phyloP scores from a whole-genome alignment of 2,329 filamentous ascomycete genomes.

The Penicillium sp. region DNA sequence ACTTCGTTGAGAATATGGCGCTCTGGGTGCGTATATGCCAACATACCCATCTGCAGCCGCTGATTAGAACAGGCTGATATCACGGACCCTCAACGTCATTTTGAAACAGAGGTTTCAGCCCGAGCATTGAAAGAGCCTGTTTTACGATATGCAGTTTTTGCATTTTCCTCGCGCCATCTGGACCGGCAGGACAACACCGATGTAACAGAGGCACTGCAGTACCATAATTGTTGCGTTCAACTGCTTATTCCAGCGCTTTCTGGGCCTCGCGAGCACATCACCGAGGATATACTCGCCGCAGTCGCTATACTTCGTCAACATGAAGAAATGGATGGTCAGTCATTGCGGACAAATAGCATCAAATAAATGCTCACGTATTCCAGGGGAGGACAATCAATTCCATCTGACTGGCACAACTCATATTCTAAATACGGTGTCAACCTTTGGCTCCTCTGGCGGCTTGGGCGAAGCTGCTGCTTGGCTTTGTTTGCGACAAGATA shows the following conservation, averaged over 20 bases:
- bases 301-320: conserved; percentile 35
- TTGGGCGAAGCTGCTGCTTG: conserved; percentile 40
- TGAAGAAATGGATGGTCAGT: conserved; percentile 33
- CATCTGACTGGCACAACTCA: conserved; percentile 36
- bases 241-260: conserved; percentile 34
- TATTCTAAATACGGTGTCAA: conserved; percentile 36
- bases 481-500: conserved; percentile 39
- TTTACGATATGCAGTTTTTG: conserved; percentile 31
- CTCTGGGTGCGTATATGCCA: conserved; percentile 23
- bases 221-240: conserved; percentile 34
- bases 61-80: conserved; percentile 25
- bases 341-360: neutral
- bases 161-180: conserved; percentile 34
- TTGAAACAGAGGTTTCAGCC: conserved; percentile 29
- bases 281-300: conserved; percentile 31
- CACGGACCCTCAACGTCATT: conserved; percentile 31
- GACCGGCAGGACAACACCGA: conserved; percentile 21
- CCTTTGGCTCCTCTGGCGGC: conserved; percentile 38
- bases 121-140: conserved; percentile 31
- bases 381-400: conserved; percentile 32
- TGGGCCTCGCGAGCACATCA: conserved; percentile 19
- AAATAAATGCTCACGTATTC: neutral
- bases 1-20: conserved; percentile 34
- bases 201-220: conserved; percentile 28
- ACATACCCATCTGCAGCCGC: neutral